Base-by-base conservation (phyloP, 352 stramenopile species). In the Pythium plurisporium region DNA sequence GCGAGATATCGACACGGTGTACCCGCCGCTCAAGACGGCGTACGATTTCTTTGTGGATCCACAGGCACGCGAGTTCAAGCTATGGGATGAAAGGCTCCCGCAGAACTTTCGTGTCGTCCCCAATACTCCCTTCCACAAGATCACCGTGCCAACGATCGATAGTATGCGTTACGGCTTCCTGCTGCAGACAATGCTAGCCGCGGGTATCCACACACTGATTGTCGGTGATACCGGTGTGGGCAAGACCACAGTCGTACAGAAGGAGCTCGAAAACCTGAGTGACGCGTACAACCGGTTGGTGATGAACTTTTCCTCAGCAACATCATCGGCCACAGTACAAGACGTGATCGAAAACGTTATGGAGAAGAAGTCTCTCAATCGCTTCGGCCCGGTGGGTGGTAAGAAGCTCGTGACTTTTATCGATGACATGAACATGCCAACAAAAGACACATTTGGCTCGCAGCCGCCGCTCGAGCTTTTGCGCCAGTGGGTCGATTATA, bases 381-480 rank as follows among this genome's bases (percentile, higher is more conserved):
- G 97, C 3, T 67, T 98, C 0, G 94, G 95, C 0, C 89, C 95
- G 0, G 84, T 94, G 0, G 78, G 79, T 1, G 88, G 85, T 2
- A 95, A 93, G 43, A 83, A 76, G 14, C 91, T 95, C 77, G 66
- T 97, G 23, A 82, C 98, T 36, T 98, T 98, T 62, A 91, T 98
- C 1, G 95, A 98, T 61, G 95, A 98, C 56, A 84, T 98, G 3
- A 98, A 98, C 62, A 79, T 98, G n/a, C 95, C 95, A 1, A 73
- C 95, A 2, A 83, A 98, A 0, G 95, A 98, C 45, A 84, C 95
- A 53, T 98, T 98, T 54, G 95, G 95, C 4, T 93, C 95, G 0
- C 95, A 98, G 62, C 73, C 92, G 0, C 92, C 95, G 0, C 94
- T 98, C 26, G 95, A 98, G 64, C 65, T 98, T 12, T 62, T 98